Evolutionary conservation across 192 early-diverging fungal genomes (phyloP), one percentile per base, ranked within the genome.

Genomic region (Coemansia sp.): DNA sequence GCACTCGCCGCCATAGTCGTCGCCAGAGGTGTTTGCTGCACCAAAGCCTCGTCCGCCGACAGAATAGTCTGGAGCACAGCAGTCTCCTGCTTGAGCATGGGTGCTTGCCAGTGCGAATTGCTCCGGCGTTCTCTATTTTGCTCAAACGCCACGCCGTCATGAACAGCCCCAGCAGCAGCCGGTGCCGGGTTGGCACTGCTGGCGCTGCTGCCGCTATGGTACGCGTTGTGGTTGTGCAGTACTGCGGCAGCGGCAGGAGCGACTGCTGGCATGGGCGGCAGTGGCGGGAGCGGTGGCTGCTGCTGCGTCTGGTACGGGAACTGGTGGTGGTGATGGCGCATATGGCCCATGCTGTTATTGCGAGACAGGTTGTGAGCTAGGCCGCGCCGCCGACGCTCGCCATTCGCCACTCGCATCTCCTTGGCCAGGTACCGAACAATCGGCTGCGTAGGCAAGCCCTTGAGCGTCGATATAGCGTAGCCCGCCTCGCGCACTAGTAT

Each of bases 381-480:
- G 1, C 77, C 72, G 5, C 77, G 77, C 16, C 73, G 72, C 16
- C 73, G 63, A 4, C 67, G 67, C 39, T 73, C 69, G 38, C 59
- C 58, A 40, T 70, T 68, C 16, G 40, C 77, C 48, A 62, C 65
- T 10, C 72, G 71, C 72, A 79, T 74, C 68, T 82, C 79, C 50
- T 65, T 64, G 33, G 70, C 50, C 61, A 82, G 58, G 31, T 82
- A 82, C 20, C 74, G 73, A 20, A 82, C 46, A 26, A 82, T 82
- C 34, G 79, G 75, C 71, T 73, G 73, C n/a, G 79, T 82, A 5
- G 74, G 79, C 53, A 82, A 62, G 2, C 79, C 74, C 67, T 77
- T 76, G n/a, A 82, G 70, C 24, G 79, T 76, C 57, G 79, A 69
- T 10, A 80, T 62, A n/a, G 73, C 77, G 46, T 66, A 75, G 16